A percentile compares a stretch with the other conserved stretches of the same genome.
phyloP scores from a whole-genome alignment of 495 filamentous ascomycete genomes.

The Chlorociboria aeruginascens region DNA sequence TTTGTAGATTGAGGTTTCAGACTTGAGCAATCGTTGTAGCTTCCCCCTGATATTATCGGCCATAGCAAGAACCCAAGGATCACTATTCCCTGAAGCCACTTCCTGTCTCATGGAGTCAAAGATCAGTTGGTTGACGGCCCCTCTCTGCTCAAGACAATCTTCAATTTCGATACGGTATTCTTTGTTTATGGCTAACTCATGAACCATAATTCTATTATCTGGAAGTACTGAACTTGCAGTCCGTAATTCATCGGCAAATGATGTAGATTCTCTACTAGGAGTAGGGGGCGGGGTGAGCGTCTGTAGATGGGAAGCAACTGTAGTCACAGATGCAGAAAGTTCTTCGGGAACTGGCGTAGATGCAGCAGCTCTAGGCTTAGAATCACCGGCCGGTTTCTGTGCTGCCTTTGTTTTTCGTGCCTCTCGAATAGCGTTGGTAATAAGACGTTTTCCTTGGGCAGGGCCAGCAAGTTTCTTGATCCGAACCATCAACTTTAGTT shows the following conservation, averaged over 20 bases:
- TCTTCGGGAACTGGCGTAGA: conserved; percentile 3
- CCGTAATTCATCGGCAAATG: conserved; percentile 15
- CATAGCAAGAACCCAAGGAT: conserved; percentile 68
- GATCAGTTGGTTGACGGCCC: conserved; percentile 45
- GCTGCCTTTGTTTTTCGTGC: conserved; percentile 58
- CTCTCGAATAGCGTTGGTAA: conserved; percentile 70
- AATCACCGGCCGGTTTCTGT: conserved; percentile 61
- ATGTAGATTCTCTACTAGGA: conserved; percentile 2
- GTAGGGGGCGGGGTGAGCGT: conserved; percentile 21
- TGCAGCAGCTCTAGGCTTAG: conserved; percentile 51
- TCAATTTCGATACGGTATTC: conserved; percentile 48
- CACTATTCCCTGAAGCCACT: conserved; percentile 57
- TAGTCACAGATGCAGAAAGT: conserved; percentile 12
- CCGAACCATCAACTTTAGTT: conserved; percentile 73
- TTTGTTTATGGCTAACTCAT: conserved; percentile 86
- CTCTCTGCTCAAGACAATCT: conserved; percentile 37
- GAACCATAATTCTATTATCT: conserved; percentile 73
- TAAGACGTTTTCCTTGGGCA: conserved; percentile 69
- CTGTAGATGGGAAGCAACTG: conserved; percentile 16
- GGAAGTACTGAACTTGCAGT: conserved; percentile 44
- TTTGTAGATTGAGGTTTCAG: conserved; percentile 68
- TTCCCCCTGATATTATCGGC: conserved; percentile 77
- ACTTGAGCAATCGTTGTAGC: conserved; percentile 67
- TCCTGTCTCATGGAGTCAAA: conserved; percentile 67
- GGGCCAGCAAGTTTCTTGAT: conserved; percentile 83